Evolutionary conservation across 441 rosid genomes (phyloP), one percentile per base, ranked within the genome.

Genomic region (Erodium moschatum): DNA sequence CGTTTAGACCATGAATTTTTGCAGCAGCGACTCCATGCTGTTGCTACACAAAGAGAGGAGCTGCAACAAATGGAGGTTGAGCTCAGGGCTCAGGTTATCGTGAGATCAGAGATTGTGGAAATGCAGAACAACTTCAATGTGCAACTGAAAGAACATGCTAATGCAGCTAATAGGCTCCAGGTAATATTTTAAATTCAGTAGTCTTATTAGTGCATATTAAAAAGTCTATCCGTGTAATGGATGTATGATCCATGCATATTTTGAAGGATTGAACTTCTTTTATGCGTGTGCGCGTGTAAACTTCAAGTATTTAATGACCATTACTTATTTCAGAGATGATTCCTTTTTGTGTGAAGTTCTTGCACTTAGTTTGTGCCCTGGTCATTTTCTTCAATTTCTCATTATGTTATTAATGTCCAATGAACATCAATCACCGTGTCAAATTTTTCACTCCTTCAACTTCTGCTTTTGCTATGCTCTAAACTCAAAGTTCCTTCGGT

Each of bases 41-140:
- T 95, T 78, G 54, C 88, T 15, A 85, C 83, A 52, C 83, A 85
- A 72, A 86, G 96, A 77, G 93, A 85, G 73, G 96, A 92, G 67
- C 78, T 95, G 58, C 88, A 89, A 64, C 87, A 81, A 58, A 58
- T 85, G 79, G 99, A 95, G 83, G 85, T 85, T 77, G 90, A 84
- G 71, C 87, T 90, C 38, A 85, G 89, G 84, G 92, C 90, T 12
- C 95, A 83, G 65, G 68, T 85, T 70, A 81, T 92, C 35, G 89
- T 86, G 0, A 76, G 87, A 77, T 80, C 88, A 38, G 88, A 84
- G 81, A 84, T 91, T 62, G 70, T 85, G 70, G 85, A 85, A 65
- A 81, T 92, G 68, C 88, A 75, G 74, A 84, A 80, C 62, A 84
- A 70, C 70, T 86, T 75, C 70, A 89, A 87, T 64, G 79, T 87